Evolutionary conservation across 1,139 yeast genomes (phyloP).

Genomic region (Magnusiomyces magnusii): DNA sequence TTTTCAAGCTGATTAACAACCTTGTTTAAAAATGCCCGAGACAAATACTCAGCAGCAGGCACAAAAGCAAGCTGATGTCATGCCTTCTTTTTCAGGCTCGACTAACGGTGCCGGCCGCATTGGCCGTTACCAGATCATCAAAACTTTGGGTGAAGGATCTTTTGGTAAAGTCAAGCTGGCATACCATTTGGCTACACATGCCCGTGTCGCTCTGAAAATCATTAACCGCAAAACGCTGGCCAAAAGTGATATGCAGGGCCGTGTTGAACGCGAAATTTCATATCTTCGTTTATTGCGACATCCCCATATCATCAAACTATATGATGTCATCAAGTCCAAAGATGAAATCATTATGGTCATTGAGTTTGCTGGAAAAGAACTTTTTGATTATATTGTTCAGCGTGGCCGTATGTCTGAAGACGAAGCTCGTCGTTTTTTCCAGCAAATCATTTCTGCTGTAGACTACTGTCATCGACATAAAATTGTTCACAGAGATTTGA

Average conservation of each 20-base stretch:
- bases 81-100: conserved; percentile 20
- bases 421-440: conserved; percentile 92
- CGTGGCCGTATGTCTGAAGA: conserved; percentile 91
- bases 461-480: conserved; percentile 97
- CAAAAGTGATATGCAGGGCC: conserved; percentile 95
- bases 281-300: conserved; percentile 84
- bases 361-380: conserved; percentile 93
- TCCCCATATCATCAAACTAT: conserved; percentile 93
- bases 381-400: conserved; percentile 93
- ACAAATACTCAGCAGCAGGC: neutral
- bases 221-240: conserved; percentile 91
- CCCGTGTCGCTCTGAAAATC: conserved; percentile 88
- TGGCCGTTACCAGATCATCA: conserved; percentile 90
- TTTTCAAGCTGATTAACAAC: neutral
- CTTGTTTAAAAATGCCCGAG: neutral
- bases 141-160: conserved; percentile 95
- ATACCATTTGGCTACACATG: conserved; percentile 87
- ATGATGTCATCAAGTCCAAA: conserved; percentile 92
- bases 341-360: conserved; percentile 98
- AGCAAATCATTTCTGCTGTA: conserved; percentile 95
- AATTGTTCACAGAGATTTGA: conserved; percentile 93
- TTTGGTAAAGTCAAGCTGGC: conserved; percentile 97
- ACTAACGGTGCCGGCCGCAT: conserved; percentile 39
- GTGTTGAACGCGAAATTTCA: conserved; percentile 91
- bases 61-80: conserved; percentile 18